Percentiles rank a stretch among this genome's conserved stretches.
Conservation (phyloP, 2,329 filamentous ascomycete genomes). For the Orbilia quercus region DNA sequence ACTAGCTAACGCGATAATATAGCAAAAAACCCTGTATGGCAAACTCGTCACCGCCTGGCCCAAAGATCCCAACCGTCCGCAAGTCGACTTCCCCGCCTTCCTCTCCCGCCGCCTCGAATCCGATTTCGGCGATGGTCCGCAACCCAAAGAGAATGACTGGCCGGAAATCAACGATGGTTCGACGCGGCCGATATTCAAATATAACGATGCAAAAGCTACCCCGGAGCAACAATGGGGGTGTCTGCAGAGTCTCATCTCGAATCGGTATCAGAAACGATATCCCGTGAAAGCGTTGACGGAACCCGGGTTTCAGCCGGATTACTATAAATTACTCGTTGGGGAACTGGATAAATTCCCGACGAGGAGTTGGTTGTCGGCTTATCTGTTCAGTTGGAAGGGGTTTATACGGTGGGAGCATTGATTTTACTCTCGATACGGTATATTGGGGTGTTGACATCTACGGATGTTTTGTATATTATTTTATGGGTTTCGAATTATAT, state of each 20-base stretch:
- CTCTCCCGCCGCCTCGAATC: slow-evolving; percentile 66
- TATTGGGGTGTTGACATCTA: too few relatives aligned
- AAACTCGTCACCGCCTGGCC: slow-evolving; percentile 72
- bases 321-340: slow-evolving; percentile 71
- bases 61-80: slow-evolving; percentile 72
- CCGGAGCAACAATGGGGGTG: slow-evolving; percentile 72
- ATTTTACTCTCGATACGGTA: neutral
- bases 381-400: slow-evolving; percentile 70
- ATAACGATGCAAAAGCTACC: slow-evolving; percentile 63
- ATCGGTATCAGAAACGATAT: slow-evolving; percentile 70
- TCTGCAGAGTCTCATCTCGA: slow-evolving; percentile 70
- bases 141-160: slow-evolving; percentile 30
- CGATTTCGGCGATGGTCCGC: slow-evolving; percentile 57
- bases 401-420: slow-evolving; percentile 66
- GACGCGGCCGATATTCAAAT: slow-evolving; percentile 7
- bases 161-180: slow-evolving; percentile 32
- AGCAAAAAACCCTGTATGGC: slow-evolving; percentile 63
- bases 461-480: too few relatives aligned
- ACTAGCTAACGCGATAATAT: slow-evolving; percentile 23
- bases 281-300: slow-evolving; percentile 67
- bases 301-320: slow-evolving; percentile 73
- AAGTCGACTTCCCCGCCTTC: slow-evolving; percentile 72
- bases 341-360: slow-evolving; percentile 74
- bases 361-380: slow-evolving; percentile 68
- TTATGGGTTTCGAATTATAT: too few relatives aligned